Base-by-base conservation (phyloP, 805 yeast genomes). In the Kodamaea lidongshanica region DNA sequence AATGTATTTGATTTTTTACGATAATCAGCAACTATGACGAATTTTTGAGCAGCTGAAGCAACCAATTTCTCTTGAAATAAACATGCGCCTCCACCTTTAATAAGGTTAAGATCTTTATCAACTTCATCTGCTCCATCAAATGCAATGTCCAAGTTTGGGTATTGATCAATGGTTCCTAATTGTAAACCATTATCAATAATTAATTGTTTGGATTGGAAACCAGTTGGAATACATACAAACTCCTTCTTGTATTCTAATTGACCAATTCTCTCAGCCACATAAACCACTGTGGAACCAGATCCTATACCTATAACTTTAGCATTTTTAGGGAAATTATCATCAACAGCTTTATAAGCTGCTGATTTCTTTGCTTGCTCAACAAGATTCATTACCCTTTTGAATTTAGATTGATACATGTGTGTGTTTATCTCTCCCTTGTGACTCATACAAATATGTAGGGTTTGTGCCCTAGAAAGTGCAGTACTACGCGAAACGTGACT, bases 31-130 rank as follows among this genome's bases (percentile, higher is more conserved):
- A 92, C 96, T 12, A 89, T 70, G 16, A 92, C 66, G 50, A 89
- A 87, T 45, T 71, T 72, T 35, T 72, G 63, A 3, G 96, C 77
- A 38, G 85, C 75, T 34, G 74, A 70, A 11, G 96, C 95, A 9
- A 92, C 95, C 32, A 92, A 68, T 61, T 92, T 92, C 56, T 92
- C 99, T 62, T 89, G 98, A 62, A 92, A 80, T 40, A 87, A 67
- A 57, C 99, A 92, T 2, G 96, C 99, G 23, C 99, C 99, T 28
- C 99, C 99, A 43, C 99, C 99, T 61, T 92, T 92, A 54, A 92
- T 92, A 47, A 88, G 77, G 52, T 87, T 84, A 45, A 92, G 67
- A 12, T 68, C 52, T 4, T 73, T 52, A 56, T 89, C 98, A 35
- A 88, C 88, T 58, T 92, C 98, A 58, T 92, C 99, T 3, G 98